Conservation (phyloP, 208 protist species). For the Strigomonas culicis region DNA sequence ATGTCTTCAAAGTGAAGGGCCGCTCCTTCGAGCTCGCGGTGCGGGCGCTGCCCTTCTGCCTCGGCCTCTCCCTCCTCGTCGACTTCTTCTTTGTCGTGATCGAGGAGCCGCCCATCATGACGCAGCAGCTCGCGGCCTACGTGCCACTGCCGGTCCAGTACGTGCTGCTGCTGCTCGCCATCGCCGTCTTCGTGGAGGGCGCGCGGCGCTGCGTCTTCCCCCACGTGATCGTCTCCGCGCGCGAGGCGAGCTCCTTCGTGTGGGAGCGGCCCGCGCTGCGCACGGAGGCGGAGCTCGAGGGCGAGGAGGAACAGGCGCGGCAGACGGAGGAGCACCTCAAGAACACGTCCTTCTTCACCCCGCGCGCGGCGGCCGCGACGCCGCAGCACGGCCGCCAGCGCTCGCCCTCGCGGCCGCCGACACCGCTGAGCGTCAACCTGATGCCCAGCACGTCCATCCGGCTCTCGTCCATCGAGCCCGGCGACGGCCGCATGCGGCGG, state of each 20-base stretch:
- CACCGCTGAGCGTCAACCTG: conserved; percentile 2
- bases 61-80: conserved; percentile 57
- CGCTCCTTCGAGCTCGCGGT: conserved; percentile 58
- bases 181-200: conserved; percentile 37
- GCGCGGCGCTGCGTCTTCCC: conserved; percentile 39
- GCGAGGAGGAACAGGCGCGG: neutral
- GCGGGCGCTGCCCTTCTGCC: conserved; percentile 62
- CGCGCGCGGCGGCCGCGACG: neutral
- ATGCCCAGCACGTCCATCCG: conserved; percentile 23
- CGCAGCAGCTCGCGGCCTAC: conserved; percentile 41
- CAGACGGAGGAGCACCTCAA: conserved; percentile 6
- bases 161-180: conserved; percentile 33
- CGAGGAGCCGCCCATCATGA: conserved; percentile 69
- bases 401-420: neutral
- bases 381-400: neutral
- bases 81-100: conserved; percentile 74
- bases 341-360: conserved; percentile 25
- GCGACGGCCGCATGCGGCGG: conserved; percentile 28
- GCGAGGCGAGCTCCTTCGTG: conserved; percentile 36
- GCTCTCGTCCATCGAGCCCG: conserved; percentile 37
- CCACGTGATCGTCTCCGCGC: conserved; percentile 34
- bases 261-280: conserved; percentile 61
- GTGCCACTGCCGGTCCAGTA: conserved; percentile 46
- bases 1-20: conserved; percentile 59
- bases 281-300: conserved; percentile 29